A percentile compares a stretch with the other conserved stretches of the same genome.
Conservation (phyloP, 2,329 filamentous ascomycete species). For the Cladophialophora yegresii region DNA sequence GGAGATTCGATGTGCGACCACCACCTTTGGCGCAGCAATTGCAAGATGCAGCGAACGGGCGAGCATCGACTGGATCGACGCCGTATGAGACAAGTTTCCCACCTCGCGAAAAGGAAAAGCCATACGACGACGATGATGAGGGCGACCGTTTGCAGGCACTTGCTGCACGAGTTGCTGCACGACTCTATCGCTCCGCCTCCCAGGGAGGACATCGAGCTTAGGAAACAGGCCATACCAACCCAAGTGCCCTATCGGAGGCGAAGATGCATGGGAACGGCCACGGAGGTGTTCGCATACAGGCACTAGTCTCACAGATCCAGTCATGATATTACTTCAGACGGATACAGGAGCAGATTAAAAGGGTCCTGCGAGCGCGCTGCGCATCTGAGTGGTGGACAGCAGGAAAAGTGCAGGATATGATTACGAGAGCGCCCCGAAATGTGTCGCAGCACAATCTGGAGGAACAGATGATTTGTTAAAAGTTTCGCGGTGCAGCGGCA, state of each 20-base stretch:
- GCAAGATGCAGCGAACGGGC: constrained; percentile 31
- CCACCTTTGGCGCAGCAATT: constrained; percentile 32
- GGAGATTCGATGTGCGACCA: constrained; percentile 35
- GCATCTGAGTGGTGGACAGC: not conserved
- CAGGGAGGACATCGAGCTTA: constrained; percentile 32
- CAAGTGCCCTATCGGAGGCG: not conserved
- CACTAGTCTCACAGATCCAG: not conserved
- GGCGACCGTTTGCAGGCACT: constrained; percentile 43
- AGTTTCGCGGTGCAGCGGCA: not conserved
- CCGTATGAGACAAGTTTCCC: constrained; percentile 6
- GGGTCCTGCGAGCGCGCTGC: not conserved
- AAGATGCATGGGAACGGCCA: not conserved
- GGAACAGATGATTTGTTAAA: not conserved
- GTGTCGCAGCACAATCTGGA: not conserved
- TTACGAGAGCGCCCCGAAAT: not conserved
- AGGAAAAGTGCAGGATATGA: not conserved
- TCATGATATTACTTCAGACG: not conserved
- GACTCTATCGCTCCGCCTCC: constrained; percentile 36
- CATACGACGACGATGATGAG: constrained; percentile 45
- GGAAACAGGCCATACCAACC: not conserved
- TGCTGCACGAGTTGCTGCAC: constrained; percentile 35
- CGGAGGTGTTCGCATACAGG: not conserved
- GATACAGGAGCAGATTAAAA: not conserved
- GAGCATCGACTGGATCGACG: constrained; percentile 6
- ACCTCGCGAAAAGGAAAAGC: constrained; percentile 4